Percentiles rank a stretch among this genome's conserved stretches.
phyloP scores from a whole-genome alignment of 257 asterid species.

The Cynanchum wilfordii region DNA sequence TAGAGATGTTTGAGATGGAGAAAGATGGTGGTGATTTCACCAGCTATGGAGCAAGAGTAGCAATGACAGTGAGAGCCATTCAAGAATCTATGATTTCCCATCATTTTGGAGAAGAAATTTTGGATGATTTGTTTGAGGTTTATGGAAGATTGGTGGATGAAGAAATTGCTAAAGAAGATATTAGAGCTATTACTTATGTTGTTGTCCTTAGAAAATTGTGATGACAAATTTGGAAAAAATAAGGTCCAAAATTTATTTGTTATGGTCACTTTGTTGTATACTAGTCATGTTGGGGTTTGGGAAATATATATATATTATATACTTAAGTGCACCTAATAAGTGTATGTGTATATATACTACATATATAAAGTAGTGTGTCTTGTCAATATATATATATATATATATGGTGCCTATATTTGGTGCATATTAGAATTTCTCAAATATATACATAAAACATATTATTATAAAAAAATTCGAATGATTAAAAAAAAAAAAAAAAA shows the following conservation, averaged over 20 bases:
- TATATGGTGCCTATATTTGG: too few species aligned
- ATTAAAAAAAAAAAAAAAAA: too few species aligned
- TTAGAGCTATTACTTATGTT: slow-evolving; percentile 40
- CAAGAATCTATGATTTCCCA: slow-evolving; percentile 74
- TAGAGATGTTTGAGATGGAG: slow-evolving; percentile 53
- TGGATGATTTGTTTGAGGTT: slow-evolving; percentile 48
- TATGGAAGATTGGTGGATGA: slow-evolving; percentile 67
- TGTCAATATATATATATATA: too few species aligned
- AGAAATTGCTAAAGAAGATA: slow-evolving; percentile 44
- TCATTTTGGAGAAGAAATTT: slow-evolving; percentile 57
- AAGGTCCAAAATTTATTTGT: too few species aligned
- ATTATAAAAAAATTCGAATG: too few species aligned
- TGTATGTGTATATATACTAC: too few species aligned
- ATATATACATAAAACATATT: too few species aligned
- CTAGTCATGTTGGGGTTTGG: neutral
- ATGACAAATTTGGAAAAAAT: neutral
- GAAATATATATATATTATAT: too few species aligned
- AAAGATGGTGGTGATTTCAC: slow-evolving; percentile 23
- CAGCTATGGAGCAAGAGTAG: slow-evolving; percentile 67
- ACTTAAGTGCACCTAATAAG: too few species aligned
- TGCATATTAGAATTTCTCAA: too few species aligned
- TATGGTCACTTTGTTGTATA: neutral
- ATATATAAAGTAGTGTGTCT: too few species aligned
- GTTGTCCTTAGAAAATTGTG: slow-evolving; percentile 46
- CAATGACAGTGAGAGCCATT: slow-evolving; percentile 72